Evolutionary conservation across 148 eudicot genomes (phyloP).

Genomic region (Fallopia convolvulus): DNA sequence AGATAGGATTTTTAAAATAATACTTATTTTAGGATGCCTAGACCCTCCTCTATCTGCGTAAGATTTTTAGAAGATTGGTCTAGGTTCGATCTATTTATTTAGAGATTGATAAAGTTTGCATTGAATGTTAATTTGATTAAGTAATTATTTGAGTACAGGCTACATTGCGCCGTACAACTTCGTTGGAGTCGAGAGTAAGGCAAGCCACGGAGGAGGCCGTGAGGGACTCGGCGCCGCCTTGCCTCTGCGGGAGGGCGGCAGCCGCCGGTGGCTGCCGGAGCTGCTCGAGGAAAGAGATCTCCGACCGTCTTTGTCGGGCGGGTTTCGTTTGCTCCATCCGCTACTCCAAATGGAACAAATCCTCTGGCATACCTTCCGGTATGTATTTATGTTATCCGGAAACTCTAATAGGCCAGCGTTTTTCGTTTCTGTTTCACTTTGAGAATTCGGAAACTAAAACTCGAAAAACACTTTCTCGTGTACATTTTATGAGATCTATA

Average conservation of each 20-base stretch:
- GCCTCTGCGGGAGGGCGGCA: background rate
- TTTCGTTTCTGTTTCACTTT: too few species aligned
- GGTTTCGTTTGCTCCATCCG: slow-evolving; percentile 23
- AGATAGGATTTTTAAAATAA: too few species aligned
- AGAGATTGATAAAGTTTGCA: too few species aligned
- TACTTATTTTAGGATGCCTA: too few species aligned
- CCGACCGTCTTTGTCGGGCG: slow-evolving; percentile 13
- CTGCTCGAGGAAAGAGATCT: slow-evolving; percentile 23
- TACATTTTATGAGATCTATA: too few species aligned
- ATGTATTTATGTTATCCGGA: background rate
- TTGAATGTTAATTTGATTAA: too few species aligned
- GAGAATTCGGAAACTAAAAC: too few species aligned
- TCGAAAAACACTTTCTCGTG: too few species aligned
- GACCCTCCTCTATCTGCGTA: too few species aligned
- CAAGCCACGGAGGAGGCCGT: slow-evolving; percentile 24
- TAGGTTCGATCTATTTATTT: too few species aligned
- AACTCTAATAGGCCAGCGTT: too few species aligned
- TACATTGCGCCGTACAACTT: slow-evolving; percentile 20
- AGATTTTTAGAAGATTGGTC: too few species aligned
- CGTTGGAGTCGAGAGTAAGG: slow-evolving; percentile 21
- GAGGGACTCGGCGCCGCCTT: slow-evolving; percentile 12
- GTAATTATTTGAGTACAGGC: slow-evolving; percentile 8
- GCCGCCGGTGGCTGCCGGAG: slow-evolving; percentile 1
- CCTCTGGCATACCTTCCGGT: slow-evolving; percentile 17
- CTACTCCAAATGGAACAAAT: slow-evolving; percentile 30